Evolutionary conservation across 2,329 filamentous ascomycete species (phyloP).

Genomic region (Cryphonectria japonica): DNA sequence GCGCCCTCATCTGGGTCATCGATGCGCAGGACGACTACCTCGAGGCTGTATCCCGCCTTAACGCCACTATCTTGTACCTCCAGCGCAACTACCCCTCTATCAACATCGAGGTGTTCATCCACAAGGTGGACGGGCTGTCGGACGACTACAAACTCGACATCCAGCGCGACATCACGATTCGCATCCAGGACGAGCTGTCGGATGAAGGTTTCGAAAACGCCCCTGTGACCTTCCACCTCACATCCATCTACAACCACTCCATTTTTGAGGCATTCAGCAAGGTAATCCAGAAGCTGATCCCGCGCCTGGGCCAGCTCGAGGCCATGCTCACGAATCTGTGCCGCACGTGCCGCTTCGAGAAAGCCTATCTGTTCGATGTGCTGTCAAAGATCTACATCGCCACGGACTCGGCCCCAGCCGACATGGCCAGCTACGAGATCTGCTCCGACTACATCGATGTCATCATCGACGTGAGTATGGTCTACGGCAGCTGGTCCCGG

Average conservation of each 20-base stretch:
- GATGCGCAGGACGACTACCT: conserved; percentile 98
- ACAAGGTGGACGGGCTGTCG: conserved; percentile 97
- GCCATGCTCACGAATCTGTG: conserved; percentile 92
- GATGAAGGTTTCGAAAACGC: conserved; percentile 93
- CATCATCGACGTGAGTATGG: conserved; percentile 93
- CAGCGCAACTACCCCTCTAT: conserved; percentile 89
- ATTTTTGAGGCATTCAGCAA: conserved; percentile 98
- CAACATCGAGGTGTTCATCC: conserved; percentile 97
- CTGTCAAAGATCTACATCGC: conserved; percentile 99
- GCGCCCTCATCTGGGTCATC: conserved; percentile 93
- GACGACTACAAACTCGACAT: conserved; percentile 97
- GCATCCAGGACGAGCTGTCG: conserved; percentile 93
- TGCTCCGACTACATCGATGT: conserved; percentile 99
- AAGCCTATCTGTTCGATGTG: conserved; percentile 97
- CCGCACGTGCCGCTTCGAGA: conserved; percentile 93
- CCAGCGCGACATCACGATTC: conserved; percentile 93
- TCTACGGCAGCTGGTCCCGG: conserved; percentile 79
- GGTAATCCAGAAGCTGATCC: conserved; percentile 96
- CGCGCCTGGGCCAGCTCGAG: conserved; percentile 89
- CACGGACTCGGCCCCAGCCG: conserved; percentile 88
- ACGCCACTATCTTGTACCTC: conserved; percentile 85
- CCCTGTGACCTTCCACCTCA: conserved; percentile 92
- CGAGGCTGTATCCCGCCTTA: conserved; percentile 84
- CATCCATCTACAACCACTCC: conserved; percentile 97
- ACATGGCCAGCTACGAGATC: conserved; percentile 96